Percentiles rank a stretch among this genome's conserved stretches.
These are phyloP conservation scores for Thyridium curvatum DNA, from an alignment of 2,329 filamentous ascomycete genomes.

Conservation along the genomic window DNA sequence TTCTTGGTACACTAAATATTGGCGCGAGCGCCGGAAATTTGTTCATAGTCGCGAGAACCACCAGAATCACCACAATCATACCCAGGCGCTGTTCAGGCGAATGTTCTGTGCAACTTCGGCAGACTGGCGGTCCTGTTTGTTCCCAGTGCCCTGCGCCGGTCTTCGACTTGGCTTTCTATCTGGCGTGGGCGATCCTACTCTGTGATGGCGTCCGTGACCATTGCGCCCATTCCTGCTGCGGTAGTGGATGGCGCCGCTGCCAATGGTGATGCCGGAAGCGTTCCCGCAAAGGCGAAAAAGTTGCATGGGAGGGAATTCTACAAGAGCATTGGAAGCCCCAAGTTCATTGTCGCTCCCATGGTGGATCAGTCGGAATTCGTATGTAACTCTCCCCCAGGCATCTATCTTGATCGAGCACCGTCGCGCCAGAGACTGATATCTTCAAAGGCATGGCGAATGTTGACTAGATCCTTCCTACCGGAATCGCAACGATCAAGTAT, in stretches of 20 bases:
- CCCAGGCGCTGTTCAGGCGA: too few relatives aligned
- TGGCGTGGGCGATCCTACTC: slow-evolving; percentile 12
- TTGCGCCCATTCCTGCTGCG: slow-evolving; percentile 4
- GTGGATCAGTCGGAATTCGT: slow-evolving; percentile 98
- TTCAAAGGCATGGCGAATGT: slow-evolving; percentile 86
- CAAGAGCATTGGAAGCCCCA: slow-evolving; percentile 87
- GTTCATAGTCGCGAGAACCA: too few relatives aligned
- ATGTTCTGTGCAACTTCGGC: too few relatives aligned
- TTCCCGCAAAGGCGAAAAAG: slow-evolving; percentile 37
- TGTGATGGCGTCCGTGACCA: slow-evolving; percentile 10
- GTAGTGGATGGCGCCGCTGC: slow-evolving; percentile 1
- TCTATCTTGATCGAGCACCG: too few relatives aligned
- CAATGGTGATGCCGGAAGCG: slow-evolving; percentile 3
- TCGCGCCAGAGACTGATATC: slow-evolving; percentile 2
- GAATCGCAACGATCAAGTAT: slow-evolving; percentile 56
- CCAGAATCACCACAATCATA: too few relatives aligned
- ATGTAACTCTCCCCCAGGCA: too few relatives aligned
- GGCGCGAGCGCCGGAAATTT: too few relatives aligned
- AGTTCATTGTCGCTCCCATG: slow-evolving; percentile 90
- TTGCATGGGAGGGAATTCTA: slow-evolving; percentile 86
- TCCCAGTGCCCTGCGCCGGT: too few relatives aligned
- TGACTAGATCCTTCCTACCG: slow-evolving; percentile 86
- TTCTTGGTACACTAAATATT: too few relatives aligned
- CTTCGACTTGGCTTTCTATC: slow-evolving; percentile 21
- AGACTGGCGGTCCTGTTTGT: too few relatives aligned